Base-by-base conservation (phyloP, 257 asterid genomes). In the Petunia secreta region DNA sequence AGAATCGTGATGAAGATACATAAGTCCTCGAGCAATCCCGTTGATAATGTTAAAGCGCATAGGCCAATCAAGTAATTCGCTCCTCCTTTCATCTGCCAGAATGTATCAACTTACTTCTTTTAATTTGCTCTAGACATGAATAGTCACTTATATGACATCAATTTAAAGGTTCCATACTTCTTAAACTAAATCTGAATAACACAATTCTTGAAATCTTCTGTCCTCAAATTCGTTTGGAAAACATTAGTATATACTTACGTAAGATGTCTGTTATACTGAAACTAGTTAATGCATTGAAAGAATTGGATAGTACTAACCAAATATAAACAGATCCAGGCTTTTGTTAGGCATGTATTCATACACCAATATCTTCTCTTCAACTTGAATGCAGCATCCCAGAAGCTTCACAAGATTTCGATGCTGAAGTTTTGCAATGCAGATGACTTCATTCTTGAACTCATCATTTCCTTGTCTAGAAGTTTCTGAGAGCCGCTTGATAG, bases 371-470 rank as follows among this genome's bases (percentile, higher is more conserved):
- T 80, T 84, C 71, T 86, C 89, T 68, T 80, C 86, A 58, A 80
- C 84, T 82, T 86, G 59, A 48, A 86, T 64, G 86, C 89, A 86
- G 71, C 84, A 86, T 76, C 87, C 89, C 0, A 84, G 75, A 82
- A 86, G 89, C 84, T 84, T 84, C 83, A 86, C 89, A 11, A 86
- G 84, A 80, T 86, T 86, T 36, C 87, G 82, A 50, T 86, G 89
- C 77, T 86, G 90, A 50, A 84, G 88, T 80, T 87, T 81, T 1
- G 90, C 86, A 1, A 87, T 84, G 38, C 82, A 87, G 34, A 48
- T 16, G 57, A 84, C 86, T 78, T 87, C 90, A 59, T 82, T 87
- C 82, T 77, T 87, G 83, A 87, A 87, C 86, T 87, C 86, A 2
- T 82, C 53, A 1, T 40, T 69, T 38, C 90, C 90, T 84, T 87